Percentiles rank a stretch among this genome's conserved stretches.
phyloP scores from a whole-genome alignment of 108 stramenopile species.

The Schizochytrium sp. region DNA sequence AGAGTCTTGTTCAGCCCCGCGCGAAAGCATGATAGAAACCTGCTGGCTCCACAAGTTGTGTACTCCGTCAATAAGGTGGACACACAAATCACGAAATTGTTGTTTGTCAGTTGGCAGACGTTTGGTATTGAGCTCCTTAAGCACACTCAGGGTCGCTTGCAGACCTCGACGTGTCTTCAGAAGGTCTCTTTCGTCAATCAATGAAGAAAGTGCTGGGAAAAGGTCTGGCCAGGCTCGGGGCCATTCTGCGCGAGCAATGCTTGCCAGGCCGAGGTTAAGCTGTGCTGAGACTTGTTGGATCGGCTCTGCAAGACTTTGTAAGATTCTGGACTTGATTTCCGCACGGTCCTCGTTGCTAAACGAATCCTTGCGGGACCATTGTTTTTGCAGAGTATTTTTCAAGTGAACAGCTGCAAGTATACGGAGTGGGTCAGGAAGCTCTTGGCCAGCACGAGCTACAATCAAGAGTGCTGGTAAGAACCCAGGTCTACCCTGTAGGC shows the following conservation, averaged over 20 bases:
- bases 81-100: not conserved
- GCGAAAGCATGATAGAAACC: not conserved
- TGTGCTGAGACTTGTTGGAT: not conserved
- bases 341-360: not conserved
- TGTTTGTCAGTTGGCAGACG: constrained; percentile 7
- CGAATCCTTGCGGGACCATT: not conserved
- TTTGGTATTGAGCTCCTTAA: constrained; percentile 56
- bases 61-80: constrained; percentile 22
- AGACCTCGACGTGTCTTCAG: not conserved
- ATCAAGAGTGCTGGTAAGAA: not conserved
- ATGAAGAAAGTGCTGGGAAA: not conserved
- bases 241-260: constrained; percentile 18
- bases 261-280: not conserved
- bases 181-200: not conserved
- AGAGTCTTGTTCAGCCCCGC: not conserved
- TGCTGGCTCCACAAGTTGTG: not conserved
- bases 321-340: not conserved
- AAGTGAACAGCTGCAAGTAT: not conserved
- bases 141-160: constrained; percentile 3
- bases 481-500: not conserved
- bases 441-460: not conserved
- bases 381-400: not conserved
- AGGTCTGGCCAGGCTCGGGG: constrained; percentile 19
- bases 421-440: not conserved
- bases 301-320: not conserved